Evolutionary conservation across 1,139 yeast genomes (phyloP), one percentile per base, ranked within the genome.

Genomic region (Yamadazyma diddensiae): DNA sequence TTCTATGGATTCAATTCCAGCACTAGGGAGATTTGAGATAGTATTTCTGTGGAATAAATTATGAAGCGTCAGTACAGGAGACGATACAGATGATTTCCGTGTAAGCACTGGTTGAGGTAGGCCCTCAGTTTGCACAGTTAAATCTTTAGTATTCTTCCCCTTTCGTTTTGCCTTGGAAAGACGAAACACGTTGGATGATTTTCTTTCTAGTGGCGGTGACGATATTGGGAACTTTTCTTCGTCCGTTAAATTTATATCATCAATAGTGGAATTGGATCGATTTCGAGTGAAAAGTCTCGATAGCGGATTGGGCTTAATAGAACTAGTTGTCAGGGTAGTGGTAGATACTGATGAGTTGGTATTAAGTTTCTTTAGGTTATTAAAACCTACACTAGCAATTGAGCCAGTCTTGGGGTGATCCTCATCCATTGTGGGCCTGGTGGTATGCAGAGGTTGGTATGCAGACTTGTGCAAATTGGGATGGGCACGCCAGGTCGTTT

Each of bases 361-460:
- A 22, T 49, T 47, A 20, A 51, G 46, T 38, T 65, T 66, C 41
- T 62, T 65, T 21, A 67, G 42, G 30, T 53, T 66, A 34, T 54
- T 65, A 43, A 67, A 67, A 4, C 70, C 73, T 8, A 67, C 72
- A 33, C 63, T 58, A 2, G 70, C 61, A 3, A 65, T 53, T n/a
- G n/a, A n/a, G n/a, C n/a, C n/a, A n/a, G n/a, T n/a, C n/a, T n/a
- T n/a, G n/a, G n/a, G n/a, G n/a, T n/a, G n/a, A n/a, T n/a, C n/a
- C n/a, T n/a, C n/a, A n/a, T n/a, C n/a, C n/a, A n/a, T n/a, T n/a
- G n/a, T n/a, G n/a, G n/a, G n/a, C n/a, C n/a, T n/a, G n/a, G n/a
- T n/a, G n/a, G n/a, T n/a, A n/a, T n/a, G n/a, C n/a, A n/a, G n/a
- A n/a, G n/a, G n/a, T n/a, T n/a, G n/a, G n/a, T n/a, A n/a, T n/a